Percentiles rank a stretch among this genome's conserved stretches.
These are phyloP conservation scores for Podaxis rugospora DNA, from an alignment of 768 basidiomycete genomes.

Conservation along the genomic window DNA sequence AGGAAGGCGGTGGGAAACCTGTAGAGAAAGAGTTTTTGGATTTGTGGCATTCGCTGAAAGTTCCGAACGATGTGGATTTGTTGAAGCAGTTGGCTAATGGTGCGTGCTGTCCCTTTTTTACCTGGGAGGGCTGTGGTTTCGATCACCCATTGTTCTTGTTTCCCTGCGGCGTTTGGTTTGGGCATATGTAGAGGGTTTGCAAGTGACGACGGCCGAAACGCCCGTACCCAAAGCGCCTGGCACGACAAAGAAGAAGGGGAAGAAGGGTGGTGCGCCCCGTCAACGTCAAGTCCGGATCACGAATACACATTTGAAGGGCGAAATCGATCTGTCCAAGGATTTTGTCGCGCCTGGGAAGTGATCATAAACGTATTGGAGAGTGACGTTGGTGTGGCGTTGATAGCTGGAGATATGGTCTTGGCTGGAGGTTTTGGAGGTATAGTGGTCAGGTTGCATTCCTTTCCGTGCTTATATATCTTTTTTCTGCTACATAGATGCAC, in stretches of 20 bases:
- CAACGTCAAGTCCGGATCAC: constrained; percentile 82
- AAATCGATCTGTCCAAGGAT: constrained; percentile 81
- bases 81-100: constrained; percentile 73
- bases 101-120: constrained; percentile 22
- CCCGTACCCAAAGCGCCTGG: constrained; percentile 49
- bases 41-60: constrained; percentile 80
- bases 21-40: constrained; percentile 88
- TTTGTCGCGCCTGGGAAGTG: constrained; percentile 40
- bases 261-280: constrained; percentile 67
- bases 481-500: no score
- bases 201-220: constrained; percentile 68
- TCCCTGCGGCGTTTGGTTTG: constrained; percentile 9
- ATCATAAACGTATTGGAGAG: not conserved
- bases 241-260: constrained; percentile 67
- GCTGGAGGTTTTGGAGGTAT: no score
- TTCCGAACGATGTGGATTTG: constrained; percentile 84
- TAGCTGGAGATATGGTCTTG: no score
- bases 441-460: no score
- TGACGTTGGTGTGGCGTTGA: no score
- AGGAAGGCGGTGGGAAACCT: constrained; percentile 62
- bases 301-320: constrained; percentile 82
- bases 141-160: not conserved
- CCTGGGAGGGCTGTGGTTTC: constrained; percentile 6
- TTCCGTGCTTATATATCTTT: no score
- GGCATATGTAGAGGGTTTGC: constrained; percentile 60